phyloP scores from a whole-genome alignment of 2,329 filamentous ascomycete genomes.

The Moelleriella libera region DNA sequence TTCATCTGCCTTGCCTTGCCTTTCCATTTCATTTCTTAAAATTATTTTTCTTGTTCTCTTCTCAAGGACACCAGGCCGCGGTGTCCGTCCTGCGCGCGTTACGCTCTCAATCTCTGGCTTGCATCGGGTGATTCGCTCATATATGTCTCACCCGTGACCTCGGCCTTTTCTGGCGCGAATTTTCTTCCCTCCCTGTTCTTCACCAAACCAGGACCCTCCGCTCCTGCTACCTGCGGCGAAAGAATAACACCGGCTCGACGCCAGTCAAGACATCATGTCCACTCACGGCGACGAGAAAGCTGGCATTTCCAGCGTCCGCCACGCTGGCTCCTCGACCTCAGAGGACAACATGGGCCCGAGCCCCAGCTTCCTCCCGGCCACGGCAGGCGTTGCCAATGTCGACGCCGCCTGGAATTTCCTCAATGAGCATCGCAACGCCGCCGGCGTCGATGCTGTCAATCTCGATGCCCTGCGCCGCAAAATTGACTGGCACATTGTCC shows the following conservation, averaged over 20 bases:
- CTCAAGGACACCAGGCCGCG: neutral
- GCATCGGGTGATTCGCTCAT: neutral
- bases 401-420: slow-evolving; percentile 33
- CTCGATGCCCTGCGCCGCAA: slow-evolving; percentile 34
- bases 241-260: neutral
- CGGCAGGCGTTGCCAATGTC: slow-evolving; percentile 12
- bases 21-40: neutral
- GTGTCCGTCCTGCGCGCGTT: neutral
- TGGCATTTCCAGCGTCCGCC: slow-evolving; percentile 6
- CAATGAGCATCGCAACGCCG: slow-evolving; percentile 23
- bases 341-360: slow-evolving; percentile 2
- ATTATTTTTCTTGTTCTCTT: no score
- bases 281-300: slow-evolving; percentile 10
- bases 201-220: neutral
- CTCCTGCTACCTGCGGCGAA: neutral
- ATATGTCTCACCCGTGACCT: neutral
- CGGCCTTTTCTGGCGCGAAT: neutral
- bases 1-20: neutral
- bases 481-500: slow-evolving; percentile 45
- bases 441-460: slow-evolving; percentile 20
- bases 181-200: neutral
- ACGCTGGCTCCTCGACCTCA: slow-evolving; percentile 9
- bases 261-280: slow-evolving; percentile 10
- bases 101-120: neutral
- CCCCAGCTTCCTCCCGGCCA: neutral